Evolutionary conservation across 73 alveolate species (phyloP).

Genomic region (Stentor coeruleus): DNA sequence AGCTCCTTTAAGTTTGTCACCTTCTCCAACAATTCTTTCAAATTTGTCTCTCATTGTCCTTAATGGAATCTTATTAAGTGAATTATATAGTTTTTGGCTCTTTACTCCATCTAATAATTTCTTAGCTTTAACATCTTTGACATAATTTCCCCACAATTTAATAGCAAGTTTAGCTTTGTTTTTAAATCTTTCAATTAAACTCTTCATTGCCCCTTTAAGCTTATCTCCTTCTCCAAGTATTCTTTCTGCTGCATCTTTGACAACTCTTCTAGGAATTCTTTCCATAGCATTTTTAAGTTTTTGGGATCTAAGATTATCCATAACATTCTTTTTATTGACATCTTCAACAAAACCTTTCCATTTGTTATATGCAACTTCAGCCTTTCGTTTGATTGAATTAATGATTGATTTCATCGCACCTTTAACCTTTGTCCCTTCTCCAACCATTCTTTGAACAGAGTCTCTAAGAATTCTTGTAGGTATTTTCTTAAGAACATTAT

Average conservation of each 20-base stretch:
- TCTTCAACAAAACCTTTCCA: background rate
- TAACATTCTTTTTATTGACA: background rate
- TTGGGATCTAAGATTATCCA: slow-evolving; percentile 4
- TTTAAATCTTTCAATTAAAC: background rate
- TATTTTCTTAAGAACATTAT: background rate
- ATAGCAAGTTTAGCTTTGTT: background rate
- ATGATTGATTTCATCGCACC: background rate
- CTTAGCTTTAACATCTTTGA: background rate
- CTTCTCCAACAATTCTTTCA: slow-evolving; percentile 10
- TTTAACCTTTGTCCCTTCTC: background rate
- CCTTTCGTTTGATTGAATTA: background rate
- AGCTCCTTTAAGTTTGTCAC: slow-evolving; percentile 19
- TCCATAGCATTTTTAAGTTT: background rate
- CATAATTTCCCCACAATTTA: background rate
- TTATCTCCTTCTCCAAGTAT: slow-evolving; percentile 6
- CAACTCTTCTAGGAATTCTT: background rate
- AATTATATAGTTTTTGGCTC: background rate
- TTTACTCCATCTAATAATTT: background rate
- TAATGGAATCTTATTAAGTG: background rate
- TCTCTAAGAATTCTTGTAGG: background rate
- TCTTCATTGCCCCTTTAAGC: background rate
- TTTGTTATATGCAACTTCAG: background rate
- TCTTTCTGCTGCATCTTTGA: slow-evolving; percentile 9
- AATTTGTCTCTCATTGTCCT: background rate
- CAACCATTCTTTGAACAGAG: background rate